Evolutionary conservation across 768 basidiomycete species (phyloP).

Genomic region (Brasilioporus rufonigricans): DNA sequence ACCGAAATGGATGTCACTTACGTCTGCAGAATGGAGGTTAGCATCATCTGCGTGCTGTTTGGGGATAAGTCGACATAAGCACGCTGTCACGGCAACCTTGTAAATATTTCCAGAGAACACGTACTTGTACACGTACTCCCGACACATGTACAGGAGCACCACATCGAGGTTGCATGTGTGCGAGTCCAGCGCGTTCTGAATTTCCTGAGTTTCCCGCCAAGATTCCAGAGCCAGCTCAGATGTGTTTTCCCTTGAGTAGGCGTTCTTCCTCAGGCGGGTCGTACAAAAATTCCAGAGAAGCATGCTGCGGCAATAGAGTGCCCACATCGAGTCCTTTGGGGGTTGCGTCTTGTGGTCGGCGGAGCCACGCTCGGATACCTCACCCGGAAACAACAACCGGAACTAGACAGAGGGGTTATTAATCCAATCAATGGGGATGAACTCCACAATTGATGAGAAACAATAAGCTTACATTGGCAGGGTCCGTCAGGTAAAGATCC

Average conservation of each 20-base stretch:
- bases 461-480: constrained; percentile 54
- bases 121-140: constrained; percentile 75
- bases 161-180: constrained; percentile 74
- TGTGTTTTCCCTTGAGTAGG: constrained; percentile 47
- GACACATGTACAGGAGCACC: constrained; percentile 59
- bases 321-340: constrained; percentile 79
- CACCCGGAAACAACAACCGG: constrained; percentile 71
- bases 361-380: constrained; percentile 53
- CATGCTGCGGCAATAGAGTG: constrained; percentile 78
- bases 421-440: constrained; percentile 11
- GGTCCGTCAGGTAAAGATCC: constrained; percentile 58
- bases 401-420: constrained; percentile 16
- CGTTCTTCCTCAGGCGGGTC: constrained; percentile 46
- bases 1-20: constrained; percentile 35
- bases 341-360: constrained; percentile 45
- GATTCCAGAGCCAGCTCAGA: constrained; percentile 59
- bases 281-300: constrained; percentile 72
- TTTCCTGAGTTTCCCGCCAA: constrained; percentile 62
- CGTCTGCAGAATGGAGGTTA: constrained; percentile 64
- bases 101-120: constrained; percentile 27
- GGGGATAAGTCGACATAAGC: constrained; percentile 15
- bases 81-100: constrained; percentile 9
- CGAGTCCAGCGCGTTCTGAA: constrained; percentile 64
- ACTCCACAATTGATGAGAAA: constrained; percentile 3
- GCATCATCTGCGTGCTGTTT: constrained; percentile 58